Conservation (phyloP, 352 stramenopile species). For the Phytopythium mirpurense region DNA sequence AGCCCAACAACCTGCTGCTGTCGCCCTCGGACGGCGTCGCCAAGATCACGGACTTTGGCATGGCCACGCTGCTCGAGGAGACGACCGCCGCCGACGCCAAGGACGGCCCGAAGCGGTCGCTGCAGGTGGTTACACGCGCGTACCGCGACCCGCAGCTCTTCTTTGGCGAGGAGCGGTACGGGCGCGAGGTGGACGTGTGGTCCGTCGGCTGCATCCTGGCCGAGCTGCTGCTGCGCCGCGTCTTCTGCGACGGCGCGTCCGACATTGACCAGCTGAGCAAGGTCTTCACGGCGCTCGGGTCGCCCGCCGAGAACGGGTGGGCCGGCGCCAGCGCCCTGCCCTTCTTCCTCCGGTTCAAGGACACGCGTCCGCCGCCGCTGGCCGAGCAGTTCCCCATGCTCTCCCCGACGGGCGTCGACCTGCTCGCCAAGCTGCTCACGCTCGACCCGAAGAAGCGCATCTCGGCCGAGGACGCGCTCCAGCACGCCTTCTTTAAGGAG, state of each 20-base stretch:
- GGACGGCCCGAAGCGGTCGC: conserved; percentile 26
- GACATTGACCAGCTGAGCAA: conserved; percentile 80
- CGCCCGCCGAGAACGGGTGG: conserved; percentile 61
- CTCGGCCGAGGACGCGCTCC: conserved; percentile 37
- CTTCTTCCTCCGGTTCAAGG: conserved; percentile 73
- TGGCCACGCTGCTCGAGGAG: conserved; percentile 41
- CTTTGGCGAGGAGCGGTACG: conserved; percentile 64
- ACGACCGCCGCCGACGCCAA: not conserved
- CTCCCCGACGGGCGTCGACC: conserved; percentile 40
- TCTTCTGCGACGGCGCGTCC: conserved; percentile 59
- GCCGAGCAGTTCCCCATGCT: conserved; percentile 52
- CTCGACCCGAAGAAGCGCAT: conserved; percentile 64
- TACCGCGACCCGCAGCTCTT: conserved; percentile 78
- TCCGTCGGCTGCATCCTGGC: conserved; percentile 77
- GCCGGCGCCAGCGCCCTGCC: conserved; percentile 42
- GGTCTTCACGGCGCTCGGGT: conserved; percentile 64
- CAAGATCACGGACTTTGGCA: conserved; percentile 84
- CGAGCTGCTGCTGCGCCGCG: conserved; percentile 57
- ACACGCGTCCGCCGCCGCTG: conserved; percentile 54
- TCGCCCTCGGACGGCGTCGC: conserved; percentile 29
- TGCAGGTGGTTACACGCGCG: conserved; percentile 70
- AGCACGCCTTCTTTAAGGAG: conserved; percentile 65
- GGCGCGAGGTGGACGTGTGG: conserved; percentile 66
- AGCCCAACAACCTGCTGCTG: conserved; percentile 79
- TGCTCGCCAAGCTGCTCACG: conserved; percentile 42